Percentiles rank a stretch among this genome's conserved stretches.
Conservation (phyloP, 2,329 filamentous ascomycete genomes). For the Fonsecaea multimorphosa region DNA sequence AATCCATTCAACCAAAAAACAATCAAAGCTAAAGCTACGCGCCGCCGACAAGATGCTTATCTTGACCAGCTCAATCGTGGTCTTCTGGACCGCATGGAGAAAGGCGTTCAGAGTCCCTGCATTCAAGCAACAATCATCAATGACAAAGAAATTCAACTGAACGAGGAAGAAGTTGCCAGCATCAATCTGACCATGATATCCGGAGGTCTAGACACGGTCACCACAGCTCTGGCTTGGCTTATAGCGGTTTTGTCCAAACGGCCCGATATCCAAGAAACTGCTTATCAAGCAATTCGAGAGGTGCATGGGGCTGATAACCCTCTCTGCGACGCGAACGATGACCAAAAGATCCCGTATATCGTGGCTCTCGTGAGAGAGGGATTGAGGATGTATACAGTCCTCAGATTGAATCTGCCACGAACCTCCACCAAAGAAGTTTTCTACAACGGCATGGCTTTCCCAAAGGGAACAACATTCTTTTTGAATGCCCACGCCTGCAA, state of each 20-base stretch:
- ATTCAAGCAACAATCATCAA: slow-evolving; percentile 71
- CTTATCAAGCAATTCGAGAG: slow-evolving; percentile 61
- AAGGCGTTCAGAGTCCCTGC: slow-evolving; percentile 66
- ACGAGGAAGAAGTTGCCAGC: slow-evolving; percentile 66
- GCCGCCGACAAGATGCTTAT: slow-evolving; percentile 65
- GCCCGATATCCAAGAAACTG: slow-evolving; percentile 67
- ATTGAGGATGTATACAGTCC: slow-evolving; percentile 67
- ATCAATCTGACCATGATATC: slow-evolving; percentile 73
- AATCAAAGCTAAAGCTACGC: slow-evolving; percentile 64
- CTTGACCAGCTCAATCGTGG: slow-evolving; percentile 63
- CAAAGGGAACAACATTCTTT: slow-evolving; percentile 68
- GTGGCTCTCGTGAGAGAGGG: slow-evolving; percentile 69
- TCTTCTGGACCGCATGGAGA: slow-evolving; percentile 65
- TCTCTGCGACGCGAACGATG: slow-evolving; percentile 65
- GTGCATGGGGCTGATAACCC: slow-evolving; percentile 56
- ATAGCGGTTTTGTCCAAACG: slow-evolving; percentile 65
- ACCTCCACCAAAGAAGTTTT: slow-evolving; percentile 65
- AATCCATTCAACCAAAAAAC: slow-evolving; percentile 68
- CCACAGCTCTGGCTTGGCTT: slow-evolving; percentile 69
- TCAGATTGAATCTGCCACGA: slow-evolving; percentile 67
- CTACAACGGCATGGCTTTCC: slow-evolving; percentile 64
- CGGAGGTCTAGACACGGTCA: slow-evolving; percentile 70
- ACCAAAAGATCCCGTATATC: slow-evolving; percentile 68
- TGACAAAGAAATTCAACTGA: slow-evolving; percentile 67
- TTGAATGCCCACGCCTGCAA: slow-evolving; percentile 73